These are phyloP conservation scores for Penicillium simplicissimum DNA, from an alignment of 495 filamentous ascomycete genomes.

Conservation along the genomic window DNA sequence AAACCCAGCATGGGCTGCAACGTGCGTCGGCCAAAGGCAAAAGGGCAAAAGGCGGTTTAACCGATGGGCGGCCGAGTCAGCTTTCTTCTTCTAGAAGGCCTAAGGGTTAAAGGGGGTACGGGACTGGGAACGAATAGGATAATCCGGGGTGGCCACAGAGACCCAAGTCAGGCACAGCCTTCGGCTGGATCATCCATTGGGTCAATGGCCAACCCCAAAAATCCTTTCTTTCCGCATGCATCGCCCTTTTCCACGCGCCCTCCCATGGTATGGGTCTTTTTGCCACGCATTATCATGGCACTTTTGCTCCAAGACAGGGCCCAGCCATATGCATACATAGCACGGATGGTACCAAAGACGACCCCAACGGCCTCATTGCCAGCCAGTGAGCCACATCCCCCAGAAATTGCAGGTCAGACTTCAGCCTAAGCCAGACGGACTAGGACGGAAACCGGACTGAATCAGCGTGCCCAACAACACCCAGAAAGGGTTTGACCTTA, in stretches of 20 bases:
- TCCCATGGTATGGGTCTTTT: not conserved
- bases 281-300: not conserved
- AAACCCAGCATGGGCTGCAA: constrained; percentile 30
- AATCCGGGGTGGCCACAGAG: not conserved
- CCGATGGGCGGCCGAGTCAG: constrained; percentile 12
- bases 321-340: not conserved
- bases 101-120: not conserved
- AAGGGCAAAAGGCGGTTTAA: constrained; percentile 7
- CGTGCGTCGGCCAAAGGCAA: constrained; percentile 17
- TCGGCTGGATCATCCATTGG: not conserved
- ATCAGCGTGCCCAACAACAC: no score
- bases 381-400: not conserved
- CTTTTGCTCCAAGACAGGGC: not conserved
- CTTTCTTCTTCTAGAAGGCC: constrained; percentile 31
- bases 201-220: not conserved
- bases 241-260: not conserved
- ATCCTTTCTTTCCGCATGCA: not conserved
- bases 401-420: not conserved
- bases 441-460: no score
- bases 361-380: not conserved
- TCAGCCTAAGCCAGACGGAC: not conserved
- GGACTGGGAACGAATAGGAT: not conserved
- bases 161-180: not conserved
- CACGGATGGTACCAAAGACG: not conserved
- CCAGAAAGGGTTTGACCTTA: no score